Base-by-base conservation (phyloP, 2,329 filamentous ascomycete species). In the Ascochyta rabiei region DNA sequence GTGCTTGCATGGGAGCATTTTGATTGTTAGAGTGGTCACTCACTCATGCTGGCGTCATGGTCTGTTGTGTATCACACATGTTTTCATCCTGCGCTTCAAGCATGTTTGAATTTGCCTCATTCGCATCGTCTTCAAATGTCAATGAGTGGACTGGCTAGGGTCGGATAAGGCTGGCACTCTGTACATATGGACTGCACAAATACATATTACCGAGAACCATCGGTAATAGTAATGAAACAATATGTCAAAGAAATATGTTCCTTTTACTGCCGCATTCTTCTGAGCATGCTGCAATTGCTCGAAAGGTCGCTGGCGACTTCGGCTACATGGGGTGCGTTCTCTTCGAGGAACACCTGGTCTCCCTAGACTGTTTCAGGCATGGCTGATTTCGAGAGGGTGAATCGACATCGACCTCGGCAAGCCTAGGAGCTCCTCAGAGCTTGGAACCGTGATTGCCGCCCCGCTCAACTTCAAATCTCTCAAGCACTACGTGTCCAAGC, bases 341-440 rank as follows among this genome's bases (percentile, higher is more conserved):
- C 3, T 7, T 42, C 38, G 31, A 49, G 38, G 38, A 26, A 26
- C 40, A 30, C 33, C 45, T 45, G n/a, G 40, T 24, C 15, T 24
- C 18, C 12, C 51, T 55, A 50, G 15, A 10, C 52, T 41, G 16
- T 31, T 37, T 21, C 16, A 2, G 37, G 46, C 7, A 55, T 50
- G 24, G 52, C 33, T n/a, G n/a, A 7, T 30, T 35, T 39, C 24
- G 46, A 55, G 35, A 24, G 45, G 46, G 52, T 55, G 63, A 66
- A 60, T 68, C 61, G 63, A 70, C 46, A 39, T 57, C 54, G 54
- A 66, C 70, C 70, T 73, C 70, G 70, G 70, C 64, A 68, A 71
- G 66, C 34, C 47, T 37, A 58, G 46, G 56, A 68, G 61, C 68
- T 71, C 62, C 62, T 53, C 59, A 50, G 43, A 66, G 60, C 63